A percentile compares a stretch with the other conserved stretches of the same genome.
These are phyloP conservation scores for Nissolia schottii DNA, from an alignment of 306 rosid species.

Conservation along the genomic window DNA sequence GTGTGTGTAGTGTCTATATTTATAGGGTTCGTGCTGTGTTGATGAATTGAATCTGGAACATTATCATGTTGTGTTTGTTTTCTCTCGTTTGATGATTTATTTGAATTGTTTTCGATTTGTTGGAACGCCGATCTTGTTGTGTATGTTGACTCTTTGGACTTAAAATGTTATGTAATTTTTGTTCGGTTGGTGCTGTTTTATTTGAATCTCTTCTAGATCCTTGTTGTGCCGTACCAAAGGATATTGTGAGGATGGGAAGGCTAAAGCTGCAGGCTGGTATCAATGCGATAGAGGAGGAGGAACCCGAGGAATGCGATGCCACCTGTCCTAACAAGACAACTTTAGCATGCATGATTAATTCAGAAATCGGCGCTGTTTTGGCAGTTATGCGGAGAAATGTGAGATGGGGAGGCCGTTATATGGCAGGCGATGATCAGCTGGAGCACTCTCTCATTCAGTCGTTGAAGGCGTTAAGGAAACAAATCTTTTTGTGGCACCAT, in stretches of 20 bases:
- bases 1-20: not conserved
- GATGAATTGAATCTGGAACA: constrained; percentile 5
- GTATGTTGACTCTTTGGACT: not conserved
- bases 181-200: not conserved
- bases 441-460: constrained; percentile 91
- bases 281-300: constrained; percentile 86
- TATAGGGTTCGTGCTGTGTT: not conserved
- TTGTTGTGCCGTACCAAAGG: constrained; percentile 7
- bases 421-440: constrained; percentile 93
- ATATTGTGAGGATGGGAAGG: constrained; percentile 58
- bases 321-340: constrained; percentile 59
- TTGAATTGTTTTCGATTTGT: constrained; percentile 9
- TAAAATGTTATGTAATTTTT: not conserved
- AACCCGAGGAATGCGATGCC: constrained; percentile 76
- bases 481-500: constrained; percentile 87
- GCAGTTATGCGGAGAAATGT: constrained; percentile 97
- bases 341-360: constrained; percentile 87
- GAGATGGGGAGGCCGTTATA: constrained; percentile 89
- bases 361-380: constrained; percentile 92
- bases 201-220: constrained; percentile 16
- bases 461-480: constrained; percentile 74
- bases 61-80: not conserved
- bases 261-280: constrained; percentile 72
- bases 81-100: not conserved
- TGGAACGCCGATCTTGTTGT: constrained; percentile 5